These are phyloP conservation scores for Pezicula carpinea DNA, from an alignment of 2,329 filamentous ascomycete genomes.

Conservation along the genomic window DNA sequence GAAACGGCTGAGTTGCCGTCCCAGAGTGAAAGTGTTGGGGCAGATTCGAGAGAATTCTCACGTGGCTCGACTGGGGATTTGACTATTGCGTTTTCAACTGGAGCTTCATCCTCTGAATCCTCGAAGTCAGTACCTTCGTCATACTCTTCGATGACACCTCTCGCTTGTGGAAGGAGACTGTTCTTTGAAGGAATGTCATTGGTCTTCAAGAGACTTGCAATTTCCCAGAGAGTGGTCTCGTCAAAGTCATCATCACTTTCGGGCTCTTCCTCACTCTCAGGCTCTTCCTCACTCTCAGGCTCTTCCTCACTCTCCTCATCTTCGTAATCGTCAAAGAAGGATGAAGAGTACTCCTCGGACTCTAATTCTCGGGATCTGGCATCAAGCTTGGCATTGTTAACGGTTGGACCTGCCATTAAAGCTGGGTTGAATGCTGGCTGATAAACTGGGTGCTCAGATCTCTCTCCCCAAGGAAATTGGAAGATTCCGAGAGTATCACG, in stretches of 20 bases:
- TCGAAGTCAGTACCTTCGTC: constrained; percentile 14
- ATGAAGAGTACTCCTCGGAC: constrained; percentile 28
- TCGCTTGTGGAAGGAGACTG: constrained; percentile 39
- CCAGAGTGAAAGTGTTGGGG: constrained; percentile 1
- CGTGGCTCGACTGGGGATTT: constrained; percentile 19
- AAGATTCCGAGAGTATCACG: constrained; percentile 58
- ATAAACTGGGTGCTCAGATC: constrained; percentile 48
- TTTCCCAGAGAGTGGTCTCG: constrained; percentile 59
- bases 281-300: constrained; percentile 23
- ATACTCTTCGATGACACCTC: constrained; percentile 8
- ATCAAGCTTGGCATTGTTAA: constrained; percentile 19
- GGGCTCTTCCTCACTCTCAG: constrained; percentile 26
- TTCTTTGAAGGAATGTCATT: constrained; percentile 46
- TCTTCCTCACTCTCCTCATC: constrained; percentile 36
- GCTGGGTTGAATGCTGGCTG: constrained; percentile 31
- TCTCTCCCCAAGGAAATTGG: constrained; percentile 63
- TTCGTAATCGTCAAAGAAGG: constrained; percentile 58
- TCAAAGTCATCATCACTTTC: constrained; percentile 51
- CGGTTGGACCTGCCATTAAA: constrained; percentile 10
- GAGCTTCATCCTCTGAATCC: constrained; percentile 6
- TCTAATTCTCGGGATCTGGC: constrained; percentile 22
- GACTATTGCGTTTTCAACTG: constrained; percentile 5
- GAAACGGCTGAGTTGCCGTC: background rate
- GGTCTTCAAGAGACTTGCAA: constrained; percentile 53
- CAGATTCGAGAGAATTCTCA: constrained; percentile 15